Conservation (phyloP, 441 rosid genomes). For the Lepidium campestre region DNA sequence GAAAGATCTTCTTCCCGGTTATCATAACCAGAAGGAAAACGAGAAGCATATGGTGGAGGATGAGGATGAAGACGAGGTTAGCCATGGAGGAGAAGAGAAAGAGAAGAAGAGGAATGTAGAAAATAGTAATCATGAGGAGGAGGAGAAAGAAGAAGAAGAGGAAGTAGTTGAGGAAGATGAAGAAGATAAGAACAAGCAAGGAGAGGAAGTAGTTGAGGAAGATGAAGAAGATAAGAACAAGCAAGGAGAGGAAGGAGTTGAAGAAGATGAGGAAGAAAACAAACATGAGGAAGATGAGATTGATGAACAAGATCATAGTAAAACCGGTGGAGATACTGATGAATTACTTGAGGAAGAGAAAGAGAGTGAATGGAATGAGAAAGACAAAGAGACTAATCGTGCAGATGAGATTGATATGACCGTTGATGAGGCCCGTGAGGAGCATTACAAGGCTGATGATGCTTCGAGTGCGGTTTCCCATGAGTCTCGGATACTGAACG, state of each 20-base stretch:
- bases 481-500: conserved; percentile 32
- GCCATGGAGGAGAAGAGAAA: conserved; percentile 22
- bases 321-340: conserved; percentile 37
- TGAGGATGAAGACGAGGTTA: conserved; percentile 32
- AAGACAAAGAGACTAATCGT: conserved; percentile 35
- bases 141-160: conserved; percentile 32
- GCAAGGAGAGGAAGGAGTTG: conserved; percentile 35
- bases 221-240: conserved; percentile 34
- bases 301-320: conserved; percentile 50
- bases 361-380: conserved; percentile 37
- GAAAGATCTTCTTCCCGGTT: conserved; percentile 48
- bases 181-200: conserved; percentile 31
- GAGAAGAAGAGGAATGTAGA: conserved; percentile 29
- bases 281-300: conserved; percentile 36
- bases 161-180: conserved; percentile 40
- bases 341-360: conserved; percentile 55
- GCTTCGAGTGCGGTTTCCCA: conserved; percentile 96
- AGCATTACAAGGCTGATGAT: conserved; percentile 81
- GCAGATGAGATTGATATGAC: conserved; percentile 33
- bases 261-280: conserved; percentile 38
- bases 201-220: conserved; percentile 37
- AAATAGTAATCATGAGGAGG: conserved; percentile 32
- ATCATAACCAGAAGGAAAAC: conserved; percentile 19
- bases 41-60: conserved; percentile 41
- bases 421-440: conserved; percentile 76